Conservation (phyloP, 371 early-diverging fungal species). For the Zychaea mexicana region DNA sequence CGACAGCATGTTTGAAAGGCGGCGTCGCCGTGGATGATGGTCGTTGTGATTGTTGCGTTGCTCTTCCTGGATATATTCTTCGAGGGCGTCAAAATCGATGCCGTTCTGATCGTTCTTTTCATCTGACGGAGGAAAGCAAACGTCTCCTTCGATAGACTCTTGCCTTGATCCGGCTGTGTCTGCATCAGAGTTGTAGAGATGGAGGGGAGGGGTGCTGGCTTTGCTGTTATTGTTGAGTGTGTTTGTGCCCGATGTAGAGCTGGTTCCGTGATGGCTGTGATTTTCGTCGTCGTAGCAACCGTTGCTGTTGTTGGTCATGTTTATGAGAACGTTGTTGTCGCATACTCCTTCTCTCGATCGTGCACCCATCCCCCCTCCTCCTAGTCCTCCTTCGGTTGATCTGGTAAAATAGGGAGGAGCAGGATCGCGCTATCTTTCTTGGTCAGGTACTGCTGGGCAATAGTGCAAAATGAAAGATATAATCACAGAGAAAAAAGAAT, state of each 20-base stretch:
- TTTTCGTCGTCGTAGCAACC: not conserved
- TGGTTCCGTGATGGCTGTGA: constrained; percentile 3
- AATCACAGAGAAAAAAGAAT: not conserved
- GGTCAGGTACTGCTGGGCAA: not conserved
- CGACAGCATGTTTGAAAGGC: constrained; percentile 19
- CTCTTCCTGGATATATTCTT: constrained; percentile 18
- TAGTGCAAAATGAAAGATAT: not conserved
- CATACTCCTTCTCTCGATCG: not conserved
- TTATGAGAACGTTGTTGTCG: constrained; percentile 15
- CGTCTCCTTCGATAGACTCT: constrained; percentile 43
- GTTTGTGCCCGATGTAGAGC: constrained; percentile 5
- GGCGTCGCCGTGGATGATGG: constrained; percentile 14
- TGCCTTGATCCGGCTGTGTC: constrained; percentile 21
- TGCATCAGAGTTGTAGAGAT: constrained; percentile 25
- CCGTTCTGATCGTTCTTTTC: constrained; percentile 36
- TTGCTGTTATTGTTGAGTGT: not conserved
- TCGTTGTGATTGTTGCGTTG: constrained; percentile 2
- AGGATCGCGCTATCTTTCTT: not conserved
- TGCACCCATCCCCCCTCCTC: not conserved
- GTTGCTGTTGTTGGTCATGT: constrained; percentile 9
- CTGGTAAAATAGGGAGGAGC: not conserved
- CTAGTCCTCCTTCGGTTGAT: not conserved
- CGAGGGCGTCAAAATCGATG: constrained; percentile 37
- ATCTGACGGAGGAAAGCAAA: constrained; percentile 43
- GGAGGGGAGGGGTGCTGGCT: constrained; percentile 1